These are phyloP conservation scores for Plenodomus tracheiphilus DNA, from an alignment of 2,329 filamentous ascomycete species.

Conservation along the genomic window DNA sequence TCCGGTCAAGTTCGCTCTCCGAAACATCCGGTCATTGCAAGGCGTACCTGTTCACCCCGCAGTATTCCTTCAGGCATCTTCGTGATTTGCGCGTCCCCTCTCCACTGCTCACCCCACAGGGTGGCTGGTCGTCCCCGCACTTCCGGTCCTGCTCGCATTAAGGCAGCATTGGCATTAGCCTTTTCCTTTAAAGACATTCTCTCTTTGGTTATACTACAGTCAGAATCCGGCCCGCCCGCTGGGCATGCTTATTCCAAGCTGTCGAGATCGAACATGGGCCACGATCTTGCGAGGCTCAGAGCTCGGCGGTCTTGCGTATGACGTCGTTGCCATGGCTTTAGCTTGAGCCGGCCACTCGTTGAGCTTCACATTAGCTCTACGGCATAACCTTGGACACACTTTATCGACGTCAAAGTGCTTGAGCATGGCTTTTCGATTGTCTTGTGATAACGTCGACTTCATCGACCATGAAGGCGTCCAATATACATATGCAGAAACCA, in stretches of 20 bases:
- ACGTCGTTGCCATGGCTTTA: slow-evolving; percentile 17
- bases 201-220: neutral
- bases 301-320: slow-evolving; percentile 18
- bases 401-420: too few relatives aligned
- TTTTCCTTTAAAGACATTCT: neutral
- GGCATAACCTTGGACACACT: too few relatives aligned
- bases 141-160: neutral
- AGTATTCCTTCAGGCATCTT: too few relatives aligned
- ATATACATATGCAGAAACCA: too few relatives aligned
- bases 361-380: neutral
- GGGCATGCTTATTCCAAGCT: slow-evolving; percentile 4
- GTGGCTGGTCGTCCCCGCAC: neutral
- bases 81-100: too few relatives aligned
- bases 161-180: neutral
- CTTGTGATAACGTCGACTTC: too few relatives aligned
- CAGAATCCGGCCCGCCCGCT: slow-evolving; percentile 5
- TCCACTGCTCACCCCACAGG: too few relatives aligned
- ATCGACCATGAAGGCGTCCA: too few relatives aligned
- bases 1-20: neutral
- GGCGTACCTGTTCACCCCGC: neutral
- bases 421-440: too few relatives aligned
- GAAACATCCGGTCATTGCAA: neutral
- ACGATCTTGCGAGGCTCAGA: slow-evolving; percentile 9
- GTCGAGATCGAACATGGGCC: slow-evolving; percentile 7
- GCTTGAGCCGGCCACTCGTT: neutral